A percentile compares a stretch with the other conserved stretches of the same genome.
phyloP scores from a whole-genome alignment of 495 filamentous ascomycete genomes.

The Daldinia grandis region DNA sequence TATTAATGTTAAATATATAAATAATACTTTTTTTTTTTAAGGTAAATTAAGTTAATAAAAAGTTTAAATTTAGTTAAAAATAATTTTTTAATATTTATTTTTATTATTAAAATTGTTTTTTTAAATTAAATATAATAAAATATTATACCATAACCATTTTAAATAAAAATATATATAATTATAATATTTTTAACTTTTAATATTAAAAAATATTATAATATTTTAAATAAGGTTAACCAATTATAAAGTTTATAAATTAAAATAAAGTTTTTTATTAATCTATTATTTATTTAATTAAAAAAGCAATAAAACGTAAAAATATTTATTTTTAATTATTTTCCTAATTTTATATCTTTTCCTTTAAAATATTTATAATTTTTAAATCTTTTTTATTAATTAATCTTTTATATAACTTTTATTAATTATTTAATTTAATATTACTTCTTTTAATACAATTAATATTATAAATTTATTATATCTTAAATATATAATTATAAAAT shows the following conservation, averaged over 20 bases:
- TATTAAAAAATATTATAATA: not conserved
- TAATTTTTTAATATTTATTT: no score
- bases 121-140: no score
- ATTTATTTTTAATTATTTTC: not conserved
- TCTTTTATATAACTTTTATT: not conserved
- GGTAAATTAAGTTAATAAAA: no score
- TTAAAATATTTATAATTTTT: not conserved
- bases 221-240: not conserved
- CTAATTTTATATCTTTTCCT: not conserved
- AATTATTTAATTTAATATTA: constrained; percentile 1
- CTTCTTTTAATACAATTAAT: not conserved
- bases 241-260: not conserved
- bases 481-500: not conserved
- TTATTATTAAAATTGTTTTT: no score
- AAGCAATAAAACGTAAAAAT: not conserved
- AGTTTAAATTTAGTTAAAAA: no score
- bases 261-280: not conserved
- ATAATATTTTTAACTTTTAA: not conserved
- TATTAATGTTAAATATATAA: no score
- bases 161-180: no score
- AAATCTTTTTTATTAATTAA: not conserved
- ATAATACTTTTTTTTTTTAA: no score
- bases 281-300: not conserved
- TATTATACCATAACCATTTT: no score
- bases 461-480: not conserved